A percentile compares a stretch with the other conserved stretches of the same genome.
Conservation (phyloP, 768 basidiomycete genomes). For the Floccularia luteovirens region DNA sequence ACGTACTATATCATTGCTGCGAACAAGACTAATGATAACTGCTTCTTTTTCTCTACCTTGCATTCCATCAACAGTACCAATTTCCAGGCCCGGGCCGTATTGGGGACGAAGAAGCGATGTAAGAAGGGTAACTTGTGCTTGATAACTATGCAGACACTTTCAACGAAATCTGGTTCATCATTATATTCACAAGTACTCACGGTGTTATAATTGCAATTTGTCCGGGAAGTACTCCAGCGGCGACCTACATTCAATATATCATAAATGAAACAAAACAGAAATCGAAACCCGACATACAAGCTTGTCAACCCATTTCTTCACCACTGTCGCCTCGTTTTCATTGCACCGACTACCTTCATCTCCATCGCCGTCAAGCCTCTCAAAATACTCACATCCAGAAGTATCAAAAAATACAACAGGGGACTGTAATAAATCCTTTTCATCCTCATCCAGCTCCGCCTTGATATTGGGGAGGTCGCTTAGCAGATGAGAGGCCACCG, state of each 20-base stretch:
- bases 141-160: conserved; percentile 48
- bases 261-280: too few relatives aligned
- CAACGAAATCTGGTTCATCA: neutral
- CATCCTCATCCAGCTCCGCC: conserved; percentile 52
- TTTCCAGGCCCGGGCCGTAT: conserved; percentile 70
- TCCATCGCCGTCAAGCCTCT: conserved; percentile 67
- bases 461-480: conserved; percentile 53
- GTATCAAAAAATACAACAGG: conserved; percentile 95
- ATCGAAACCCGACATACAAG: too few relatives aligned
- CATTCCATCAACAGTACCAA: conserved; percentile 95
- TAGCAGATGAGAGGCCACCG: conserved; percentile 71
- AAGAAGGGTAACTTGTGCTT: conserved; percentile 87
- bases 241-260: too few relatives aligned
- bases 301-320: conserved; percentile 74
- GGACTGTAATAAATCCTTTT: conserved; percentile 62
- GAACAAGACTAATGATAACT: conserved; percentile 84
- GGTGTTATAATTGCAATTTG: conserved; percentile 81
- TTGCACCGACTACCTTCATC: conserved; percentile 91
- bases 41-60: conserved; percentile 97
- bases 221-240: conserved; percentile 22
- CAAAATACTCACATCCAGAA: conserved; percentile 89
- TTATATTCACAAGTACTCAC: neutral
- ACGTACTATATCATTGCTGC: conserved; percentile 78
- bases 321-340: conserved; percentile 89
- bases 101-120: conserved; percentile 65